Evolutionary conservation across 768 basidiomycete species (phyloP).

Genomic region (Xerocomellus dryophilus): DNA sequence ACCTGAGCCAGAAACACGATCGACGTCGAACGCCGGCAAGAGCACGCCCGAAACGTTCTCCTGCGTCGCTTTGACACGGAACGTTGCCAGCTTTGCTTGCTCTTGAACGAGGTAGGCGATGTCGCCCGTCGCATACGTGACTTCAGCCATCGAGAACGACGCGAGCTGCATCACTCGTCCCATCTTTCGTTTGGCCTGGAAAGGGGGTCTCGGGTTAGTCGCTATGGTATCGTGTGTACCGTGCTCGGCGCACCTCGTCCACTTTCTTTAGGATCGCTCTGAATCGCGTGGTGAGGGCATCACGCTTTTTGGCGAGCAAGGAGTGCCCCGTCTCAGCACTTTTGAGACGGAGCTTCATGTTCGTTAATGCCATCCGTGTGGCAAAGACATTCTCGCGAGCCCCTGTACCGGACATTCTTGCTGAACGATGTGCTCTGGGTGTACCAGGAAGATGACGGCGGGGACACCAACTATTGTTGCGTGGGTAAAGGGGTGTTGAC

Average conservation of each 20-base stretch:
- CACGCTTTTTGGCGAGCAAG: slow-evolving; percentile 94
- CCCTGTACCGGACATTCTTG: slow-evolving; percentile 82
- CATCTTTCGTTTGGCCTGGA: slow-evolving; percentile 97
- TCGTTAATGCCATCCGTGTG: slow-evolving; percentile 94
- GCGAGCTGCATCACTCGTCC: slow-evolving; percentile 98
- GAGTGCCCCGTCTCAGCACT: slow-evolving; percentile 95
- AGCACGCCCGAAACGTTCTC: slow-evolving; percentile 99
- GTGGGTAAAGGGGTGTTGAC: neutral
- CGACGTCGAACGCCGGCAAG: slow-evolving; percentile 91
- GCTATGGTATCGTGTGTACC: neutral
- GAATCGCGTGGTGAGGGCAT: slow-evolving; percentile 94
- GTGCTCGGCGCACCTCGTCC: slow-evolving; percentile 73
- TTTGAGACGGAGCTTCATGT: slow-evolving; percentile 86
- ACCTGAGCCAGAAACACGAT: slow-evolving; percentile 84
- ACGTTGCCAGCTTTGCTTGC: slow-evolving; percentile 85
- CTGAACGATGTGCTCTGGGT: neutral
- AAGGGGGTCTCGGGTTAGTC: slow-evolving; percentile 22
- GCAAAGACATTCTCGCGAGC: slow-evolving; percentile 93
- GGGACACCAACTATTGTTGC: neutral
- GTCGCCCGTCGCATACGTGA: slow-evolving; percentile 96
- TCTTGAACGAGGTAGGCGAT: slow-evolving; percentile 98
- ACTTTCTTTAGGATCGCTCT: slow-evolving; percentile 92
- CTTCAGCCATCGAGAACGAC: slow-evolving; percentile 98
- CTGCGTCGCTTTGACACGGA: slow-evolving; percentile 91
- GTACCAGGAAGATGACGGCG: neutral